These are phyloP conservation scores for Cucurbita pepo DNA, from an alignment of 306 rosid genomes.

Conservation along the genomic window DNA sequence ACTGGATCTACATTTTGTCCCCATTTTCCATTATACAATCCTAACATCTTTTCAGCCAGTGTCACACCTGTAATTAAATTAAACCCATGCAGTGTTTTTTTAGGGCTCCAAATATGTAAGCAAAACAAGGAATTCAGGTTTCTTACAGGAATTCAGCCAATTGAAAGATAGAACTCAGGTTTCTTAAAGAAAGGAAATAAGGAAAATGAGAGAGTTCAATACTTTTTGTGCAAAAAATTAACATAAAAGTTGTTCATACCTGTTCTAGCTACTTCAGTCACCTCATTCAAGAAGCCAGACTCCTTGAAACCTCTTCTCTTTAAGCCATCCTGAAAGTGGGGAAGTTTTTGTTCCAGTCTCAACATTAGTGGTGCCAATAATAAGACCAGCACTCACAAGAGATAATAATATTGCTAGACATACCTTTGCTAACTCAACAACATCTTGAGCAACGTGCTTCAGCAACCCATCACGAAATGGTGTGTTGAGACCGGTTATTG, in stretches of 20 bases:
- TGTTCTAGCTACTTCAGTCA: slow-evolving; percentile 75
- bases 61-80: slow-evolving; percentile 46
- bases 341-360: neutral
- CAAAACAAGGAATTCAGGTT: neutral
- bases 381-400: neutral
- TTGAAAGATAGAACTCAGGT: neutral
- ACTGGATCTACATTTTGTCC: slow-evolving; percentile 69
- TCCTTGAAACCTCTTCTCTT: slow-evolving; percentile 94
- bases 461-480: slow-evolving; percentile 90
- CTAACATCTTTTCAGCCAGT: slow-evolving; percentile 85
- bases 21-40: slow-evolving; percentile 73
- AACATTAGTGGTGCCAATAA: slow-evolving; percentile 1
- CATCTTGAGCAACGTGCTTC: slow-evolving; percentile 84
- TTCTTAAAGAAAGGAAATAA: neutral
- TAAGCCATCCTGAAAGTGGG: slow-evolving; percentile 61
- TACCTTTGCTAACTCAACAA: slow-evolving; percentile 72
- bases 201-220: neutral
- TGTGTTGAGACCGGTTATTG: slow-evolving; percentile 63
- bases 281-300: slow-evolving; percentile 79
- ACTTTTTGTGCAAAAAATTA: neutral
- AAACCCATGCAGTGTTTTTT: neutral
- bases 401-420: slow-evolving; percentile 4
- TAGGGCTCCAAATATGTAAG: neutral
- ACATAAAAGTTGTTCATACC: slow-evolving; percentile 26
- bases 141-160: neutral